Conservation (phyloP, 176 grass and related monocot genomes). For the Raddia distichophylla region DNA sequence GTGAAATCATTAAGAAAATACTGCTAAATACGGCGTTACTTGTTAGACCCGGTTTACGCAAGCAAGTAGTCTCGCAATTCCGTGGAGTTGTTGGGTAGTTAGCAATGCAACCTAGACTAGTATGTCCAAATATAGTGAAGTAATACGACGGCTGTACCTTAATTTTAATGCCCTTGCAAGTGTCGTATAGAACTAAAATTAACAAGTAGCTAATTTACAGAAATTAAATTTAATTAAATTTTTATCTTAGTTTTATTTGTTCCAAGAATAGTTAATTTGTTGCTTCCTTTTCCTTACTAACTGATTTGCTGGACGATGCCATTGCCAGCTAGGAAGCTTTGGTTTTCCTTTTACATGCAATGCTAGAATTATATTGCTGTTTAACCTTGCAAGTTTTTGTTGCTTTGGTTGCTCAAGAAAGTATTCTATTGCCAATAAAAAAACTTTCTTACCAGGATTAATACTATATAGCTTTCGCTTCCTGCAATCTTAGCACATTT, state of each 20-base stretch:
- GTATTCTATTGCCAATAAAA: background rate
- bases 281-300: background rate
- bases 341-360: background rate
- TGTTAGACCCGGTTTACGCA: background rate
- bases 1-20: background rate
- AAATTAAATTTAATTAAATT: background rate
- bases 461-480: background rate
- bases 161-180: background rate
- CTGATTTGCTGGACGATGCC: background rate
- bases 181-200: background rate
- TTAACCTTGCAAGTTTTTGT: background rate
- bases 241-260: background rate
- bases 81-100: conserved; percentile 12
- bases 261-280: background rate
- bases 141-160: conserved; percentile 14
- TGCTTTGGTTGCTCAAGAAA: background rate
- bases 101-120: background rate
- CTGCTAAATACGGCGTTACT: background rate
- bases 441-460: background rate
- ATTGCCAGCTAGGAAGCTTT: conserved; percentile 4
- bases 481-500: conserved; percentile 9
- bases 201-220: no score
- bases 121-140: background rate
- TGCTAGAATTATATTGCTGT: background rate
- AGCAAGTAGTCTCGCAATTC: background rate